These are phyloP conservation scores for Penicillium sumatraense DNA, from an alignment of 2,329 filamentous ascomycete genomes.

Conservation along the genomic window DNA sequence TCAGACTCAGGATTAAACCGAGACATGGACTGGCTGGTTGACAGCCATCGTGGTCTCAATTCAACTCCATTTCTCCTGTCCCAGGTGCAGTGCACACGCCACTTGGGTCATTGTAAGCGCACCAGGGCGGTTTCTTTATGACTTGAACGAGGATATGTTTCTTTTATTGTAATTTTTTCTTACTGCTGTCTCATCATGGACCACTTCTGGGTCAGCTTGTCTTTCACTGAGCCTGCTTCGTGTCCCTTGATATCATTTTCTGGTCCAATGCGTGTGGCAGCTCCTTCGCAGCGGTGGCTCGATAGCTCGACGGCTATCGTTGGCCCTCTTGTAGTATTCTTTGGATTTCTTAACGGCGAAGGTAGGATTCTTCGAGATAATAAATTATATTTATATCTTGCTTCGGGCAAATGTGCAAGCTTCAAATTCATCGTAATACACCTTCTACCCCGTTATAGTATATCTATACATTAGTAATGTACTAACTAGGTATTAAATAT, in stretches of 20 bases:
- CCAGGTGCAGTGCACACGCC: background rate
- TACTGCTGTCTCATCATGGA: conserved; percentile 2
- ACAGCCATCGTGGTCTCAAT: background rate
- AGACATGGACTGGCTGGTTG: background rate
- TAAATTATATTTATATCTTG: background rate
- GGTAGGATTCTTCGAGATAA: background rate
- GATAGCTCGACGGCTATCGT: background rate
- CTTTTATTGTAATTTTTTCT: conserved; percentile 18
- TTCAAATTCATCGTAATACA: too few relatives aligned
- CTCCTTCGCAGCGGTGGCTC: background rate
- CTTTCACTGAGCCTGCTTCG: background rate
- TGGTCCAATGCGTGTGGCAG: background rate
- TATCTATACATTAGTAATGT: too few relatives aligned
- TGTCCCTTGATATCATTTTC: background rate
- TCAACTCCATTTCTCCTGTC: background rate
- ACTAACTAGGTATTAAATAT: too few relatives aligned
- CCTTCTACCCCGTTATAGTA: too few relatives aligned
- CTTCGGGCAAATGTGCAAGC: too few relatives aligned
- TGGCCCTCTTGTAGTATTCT: background rate
- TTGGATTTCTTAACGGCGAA: background rate
- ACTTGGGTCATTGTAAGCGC: conserved; percentile 5
- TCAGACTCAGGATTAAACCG: conserved; percentile 65
- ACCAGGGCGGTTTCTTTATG: conserved; percentile 19
- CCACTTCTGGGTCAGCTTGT: background rate
- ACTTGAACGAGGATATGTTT: conserved; percentile 27